Conservation (phyloP, 2,329 filamentous ascomycete genomes). For the Pseudogymnoascus sp. region DNA sequence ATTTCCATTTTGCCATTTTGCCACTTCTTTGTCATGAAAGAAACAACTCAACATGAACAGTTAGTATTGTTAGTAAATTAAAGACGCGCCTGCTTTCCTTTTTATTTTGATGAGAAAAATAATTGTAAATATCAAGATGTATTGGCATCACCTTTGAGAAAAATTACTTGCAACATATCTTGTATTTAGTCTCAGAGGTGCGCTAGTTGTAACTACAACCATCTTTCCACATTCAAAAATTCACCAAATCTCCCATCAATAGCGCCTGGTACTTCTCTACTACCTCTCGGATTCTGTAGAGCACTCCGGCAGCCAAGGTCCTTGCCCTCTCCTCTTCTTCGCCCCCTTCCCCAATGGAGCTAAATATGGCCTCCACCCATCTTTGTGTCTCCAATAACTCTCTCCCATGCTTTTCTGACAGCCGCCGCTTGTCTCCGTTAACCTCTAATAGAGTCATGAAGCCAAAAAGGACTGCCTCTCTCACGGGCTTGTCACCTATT, state of each 20-base stretch:
- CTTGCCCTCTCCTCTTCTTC: constrained; percentile 71
- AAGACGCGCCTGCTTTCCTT: not conserved
- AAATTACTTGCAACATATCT: not conserved
- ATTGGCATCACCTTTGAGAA: not conserved
- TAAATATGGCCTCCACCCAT: constrained; percentile 75
- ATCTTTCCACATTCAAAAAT: constrained; percentile 14
- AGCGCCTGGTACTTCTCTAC: constrained; percentile 72
- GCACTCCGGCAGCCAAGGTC: constrained; percentile 65
- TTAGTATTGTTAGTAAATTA: not conserved
- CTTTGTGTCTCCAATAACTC: constrained; percentile 78
- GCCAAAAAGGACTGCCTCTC: constrained; percentile 68
- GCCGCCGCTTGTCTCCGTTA: constrained; percentile 60
- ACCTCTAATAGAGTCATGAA: constrained; percentile 75
- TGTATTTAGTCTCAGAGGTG: not conserved
- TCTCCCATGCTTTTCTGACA: constrained; percentile 66
- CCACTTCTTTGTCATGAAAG: not conserved
- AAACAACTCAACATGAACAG: not conserved
- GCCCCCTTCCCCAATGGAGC: constrained; percentile 33
- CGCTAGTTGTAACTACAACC: not conserved
- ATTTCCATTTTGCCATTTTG: not conserved
- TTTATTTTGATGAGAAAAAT: not conserved
- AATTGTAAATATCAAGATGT: not conserved
- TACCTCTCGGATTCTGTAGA: constrained; percentile 71
- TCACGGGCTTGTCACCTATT: constrained; percentile 54
- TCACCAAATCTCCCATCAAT: constrained; percentile 60